Base-by-base conservation (phyloP, 768 basidiomycete species). In the Boletus speciosus region DNA sequence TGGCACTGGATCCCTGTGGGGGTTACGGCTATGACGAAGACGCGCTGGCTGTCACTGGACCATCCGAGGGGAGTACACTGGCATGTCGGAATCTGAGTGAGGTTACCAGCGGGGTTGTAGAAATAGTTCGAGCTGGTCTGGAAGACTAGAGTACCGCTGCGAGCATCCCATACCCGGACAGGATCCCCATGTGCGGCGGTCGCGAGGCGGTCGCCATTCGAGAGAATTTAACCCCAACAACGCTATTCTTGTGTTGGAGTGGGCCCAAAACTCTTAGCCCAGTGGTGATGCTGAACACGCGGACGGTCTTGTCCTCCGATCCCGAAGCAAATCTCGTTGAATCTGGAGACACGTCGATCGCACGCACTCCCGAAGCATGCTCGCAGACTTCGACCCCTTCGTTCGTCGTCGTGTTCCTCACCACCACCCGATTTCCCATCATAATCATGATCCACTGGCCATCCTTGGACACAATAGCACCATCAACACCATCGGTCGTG, bases 321-420 rank as follows among this genome's bases (percentile, higher is more conserved):
- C 56, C 58, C 0, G 48, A 46, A 5, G 38, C 51, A 31, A 59
- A 49, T n/a, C 29, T 37, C 11, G 56, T 59, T 7, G 56, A 58
- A 36, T 59, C 38, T 10, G 56, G 47, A 25, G 58, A 48, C n/a
- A 58, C 44, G 14, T 59, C 57, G 34, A 58, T 35, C 6, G 56
- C 49, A 15, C 31, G 37, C 12, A 60, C 41, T 10, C 21, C n/a
- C 11, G 36, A 47, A 8, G 16, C 2, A 21, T 54, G 48, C 23
- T 54, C 49, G 11, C n/a, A 37, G 9, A 57, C 38, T 1, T 48
- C 49, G 8, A 41, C 9, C 6, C 39, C 47, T 21, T 59, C 51
- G 15, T 58, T 35, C 15, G 51, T 51, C 1, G 38, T 42, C 15
- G 38, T 49, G 38, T 55, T 52, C 44, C 35, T 48, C n/a, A 58